Percentiles rank a stretch among this genome's conserved stretches.
These are phyloP conservation scores for Heliamphora exappendiculata DNA, from an alignment of 148 eudicot genomes.

Conservation along the genomic window DNA sequence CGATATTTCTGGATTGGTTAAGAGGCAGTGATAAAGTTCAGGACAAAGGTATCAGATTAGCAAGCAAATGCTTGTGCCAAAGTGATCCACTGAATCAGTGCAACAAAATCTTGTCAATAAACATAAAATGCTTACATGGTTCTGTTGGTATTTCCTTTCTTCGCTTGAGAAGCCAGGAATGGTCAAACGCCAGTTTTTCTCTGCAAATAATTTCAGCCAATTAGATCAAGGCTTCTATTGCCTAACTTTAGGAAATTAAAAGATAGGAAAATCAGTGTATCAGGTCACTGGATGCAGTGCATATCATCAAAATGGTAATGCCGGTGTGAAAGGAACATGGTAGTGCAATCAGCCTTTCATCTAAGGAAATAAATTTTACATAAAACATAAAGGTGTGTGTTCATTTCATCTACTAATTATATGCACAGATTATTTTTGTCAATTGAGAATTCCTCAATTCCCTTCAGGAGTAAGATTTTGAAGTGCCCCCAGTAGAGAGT, in stretches of 20 bases:
- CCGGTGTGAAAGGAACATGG: neutral
- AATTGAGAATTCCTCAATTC: too few relatives aligned
- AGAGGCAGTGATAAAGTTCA: neutral
- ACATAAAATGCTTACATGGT: constrained; percentile 40
- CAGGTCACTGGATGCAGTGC: neutral
- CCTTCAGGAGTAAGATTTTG: too few relatives aligned
- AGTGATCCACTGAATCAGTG: neutral
- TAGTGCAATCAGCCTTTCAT: neutral
- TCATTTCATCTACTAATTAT: too few relatives aligned
- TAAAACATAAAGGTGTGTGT: neutral
- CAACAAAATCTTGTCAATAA: neutral
- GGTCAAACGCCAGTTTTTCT: constrained; percentile 72
- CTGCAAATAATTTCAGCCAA: constrained; percentile 34
- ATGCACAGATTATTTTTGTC: too few relatives aligned
- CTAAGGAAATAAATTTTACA: neutral
- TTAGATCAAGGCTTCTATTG: constrained; percentile 8
- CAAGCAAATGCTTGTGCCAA: neutral
- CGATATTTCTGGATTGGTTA: neutral
- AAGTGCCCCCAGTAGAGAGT: too few relatives aligned
- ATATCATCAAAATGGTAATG: neutral
- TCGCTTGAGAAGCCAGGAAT: constrained; percentile 89
- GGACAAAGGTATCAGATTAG: neutral
- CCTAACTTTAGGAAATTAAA: neutral
- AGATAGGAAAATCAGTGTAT: neutral
- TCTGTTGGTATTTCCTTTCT: constrained; percentile 46